Percentiles rank a stretch among this genome's conserved stretches.
Evolutionary conservation across 2,329 filamentous ascomycete species (phyloP).

Genomic region (Shiraia bambusicola): DNA sequence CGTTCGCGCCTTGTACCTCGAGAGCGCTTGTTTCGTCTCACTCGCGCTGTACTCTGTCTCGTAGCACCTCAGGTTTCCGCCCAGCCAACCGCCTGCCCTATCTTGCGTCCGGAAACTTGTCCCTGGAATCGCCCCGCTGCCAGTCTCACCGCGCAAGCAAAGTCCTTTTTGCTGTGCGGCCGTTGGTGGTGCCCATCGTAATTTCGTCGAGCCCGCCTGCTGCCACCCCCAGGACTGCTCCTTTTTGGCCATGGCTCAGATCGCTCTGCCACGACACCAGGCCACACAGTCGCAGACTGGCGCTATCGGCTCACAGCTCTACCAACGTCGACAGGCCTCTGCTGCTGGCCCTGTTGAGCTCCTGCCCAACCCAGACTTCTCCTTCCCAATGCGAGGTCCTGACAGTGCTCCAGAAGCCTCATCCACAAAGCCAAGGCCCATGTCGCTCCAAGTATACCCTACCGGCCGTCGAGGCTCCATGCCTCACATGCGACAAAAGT

Average conservation of each 20-base stretch:
- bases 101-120: constrained; percentile 18
- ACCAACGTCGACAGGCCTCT: constrained; percentile 38
- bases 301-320: constrained; percentile 40
- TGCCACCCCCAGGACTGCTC: constrained; percentile 25
- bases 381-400: constrained; percentile 47
- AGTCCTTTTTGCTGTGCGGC: constrained; percentile 21
- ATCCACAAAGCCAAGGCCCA: constrained; percentile 39
- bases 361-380: constrained; percentile 52
- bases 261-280: constrained; percentile 44
- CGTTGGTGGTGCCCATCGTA: constrained; percentile 29
- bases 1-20: constrained; percentile 36
- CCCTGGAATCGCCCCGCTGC: constrained; percentile 21
- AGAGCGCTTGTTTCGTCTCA: constrained; percentile 45
- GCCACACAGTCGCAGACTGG: constrained; percentile 42
- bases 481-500: constrained; percentile 43
- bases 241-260: constrained; percentile 40
- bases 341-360: constrained; percentile 45
- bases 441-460: constrained; percentile 42
- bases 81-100: constrained; percentile 26
- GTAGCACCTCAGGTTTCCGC: constrained; percentile 30
- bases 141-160: constrained; percentile 22
- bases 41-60: constrained; percentile 32
- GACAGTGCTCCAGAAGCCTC: constrained; percentile 32
- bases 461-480: constrained; percentile 37
- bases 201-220: constrained; percentile 29